Percentiles rank a stretch among this genome's conserved stretches.
Evolutionary conservation across 352 stramenopile genomes (phyloP).

Genomic region (Blastocystis sp.): DNA sequence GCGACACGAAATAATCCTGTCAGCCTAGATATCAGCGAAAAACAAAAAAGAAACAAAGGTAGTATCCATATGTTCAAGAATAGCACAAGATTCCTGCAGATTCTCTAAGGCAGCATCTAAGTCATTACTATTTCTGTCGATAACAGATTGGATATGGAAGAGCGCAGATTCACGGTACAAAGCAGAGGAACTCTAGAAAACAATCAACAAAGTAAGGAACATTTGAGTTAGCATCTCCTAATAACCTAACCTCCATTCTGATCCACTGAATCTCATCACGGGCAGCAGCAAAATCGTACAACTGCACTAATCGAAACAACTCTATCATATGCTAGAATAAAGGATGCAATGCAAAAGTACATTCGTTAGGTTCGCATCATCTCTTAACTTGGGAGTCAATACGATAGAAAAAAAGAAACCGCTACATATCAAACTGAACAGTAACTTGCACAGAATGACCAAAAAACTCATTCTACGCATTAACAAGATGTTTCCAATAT

Average conservation of each 20-base stretch:
- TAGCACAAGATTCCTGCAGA: not conserved
- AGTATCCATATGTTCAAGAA: not conserved
- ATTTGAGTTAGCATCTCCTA: not conserved
- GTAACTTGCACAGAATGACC: not conserved
- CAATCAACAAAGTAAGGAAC: not conserved
- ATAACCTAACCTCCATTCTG: not conserved
- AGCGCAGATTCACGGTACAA: not conserved
- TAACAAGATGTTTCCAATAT: too few relatives aligned
- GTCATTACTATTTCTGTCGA: not conserved
- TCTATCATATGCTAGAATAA: not conserved
- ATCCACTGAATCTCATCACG: not conserved
- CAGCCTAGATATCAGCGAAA: not conserved
- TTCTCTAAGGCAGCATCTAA: not conserved
- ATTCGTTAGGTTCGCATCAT: not conserved
- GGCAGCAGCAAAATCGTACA: not conserved
- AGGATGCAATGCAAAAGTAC: not conserved
- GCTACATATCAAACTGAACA: not conserved
- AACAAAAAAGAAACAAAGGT: not conserved
- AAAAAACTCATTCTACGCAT: too few relatives aligned
- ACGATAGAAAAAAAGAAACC: not conserved
- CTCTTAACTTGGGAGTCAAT: not conserved
- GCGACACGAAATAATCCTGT: not conserved
- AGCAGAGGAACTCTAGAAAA: not conserved
- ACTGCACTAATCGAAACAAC: not conserved
- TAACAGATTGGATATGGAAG: not conserved